A percentile compares a stretch with the other conserved stretches of the same genome.
These are phyloP conservation scores for Orbilia oligospora DNA, from an alignment of 2,329 filamentous ascomycete genomes.

Conservation along the genomic window DNA sequence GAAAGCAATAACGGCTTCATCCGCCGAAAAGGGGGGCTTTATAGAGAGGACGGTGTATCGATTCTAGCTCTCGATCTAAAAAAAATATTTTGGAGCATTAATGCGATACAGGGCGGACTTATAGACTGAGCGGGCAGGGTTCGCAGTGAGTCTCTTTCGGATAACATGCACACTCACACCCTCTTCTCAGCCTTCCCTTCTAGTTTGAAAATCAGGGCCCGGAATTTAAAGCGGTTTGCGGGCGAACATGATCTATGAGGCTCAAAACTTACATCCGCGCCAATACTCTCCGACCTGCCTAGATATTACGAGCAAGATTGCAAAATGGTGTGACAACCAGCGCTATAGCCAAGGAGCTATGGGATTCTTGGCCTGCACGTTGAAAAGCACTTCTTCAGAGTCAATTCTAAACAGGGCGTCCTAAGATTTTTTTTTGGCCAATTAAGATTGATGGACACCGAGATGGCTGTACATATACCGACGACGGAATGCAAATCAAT, in stretches of 20 bases:
- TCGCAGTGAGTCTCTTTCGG: neutral
- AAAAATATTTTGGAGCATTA: neutral
- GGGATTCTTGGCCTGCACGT: constrained; percentile 14
- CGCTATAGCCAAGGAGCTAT: too few relatives aligned
- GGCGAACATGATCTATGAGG: neutral
- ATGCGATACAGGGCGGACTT: neutral
- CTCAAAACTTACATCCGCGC: neutral
- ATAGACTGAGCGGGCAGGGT: constrained; percentile 4
- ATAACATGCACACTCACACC: neutral
- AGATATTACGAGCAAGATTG: neutral
- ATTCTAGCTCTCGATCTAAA: neutral
- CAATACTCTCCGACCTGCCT: constrained; percentile 3
- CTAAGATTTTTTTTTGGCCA: neutral
- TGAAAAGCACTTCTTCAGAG: neutral
- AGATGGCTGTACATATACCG: neutral
- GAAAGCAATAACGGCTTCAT: neutral
- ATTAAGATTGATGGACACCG: neutral
- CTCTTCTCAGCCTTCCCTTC: constrained; percentile 6
- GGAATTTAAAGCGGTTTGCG: neutral
- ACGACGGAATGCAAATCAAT: neutral
- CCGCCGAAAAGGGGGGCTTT: neutral
- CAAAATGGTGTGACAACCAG: constrained; percentile 4
- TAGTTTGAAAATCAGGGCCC: neutral
- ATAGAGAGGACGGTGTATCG: neutral
- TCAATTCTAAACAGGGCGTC: neutral